These are phyloP conservation scores for Corrigiola litoralis DNA, from an alignment of 179 eudicot genomes.

Conservation along the genomic window DNA sequence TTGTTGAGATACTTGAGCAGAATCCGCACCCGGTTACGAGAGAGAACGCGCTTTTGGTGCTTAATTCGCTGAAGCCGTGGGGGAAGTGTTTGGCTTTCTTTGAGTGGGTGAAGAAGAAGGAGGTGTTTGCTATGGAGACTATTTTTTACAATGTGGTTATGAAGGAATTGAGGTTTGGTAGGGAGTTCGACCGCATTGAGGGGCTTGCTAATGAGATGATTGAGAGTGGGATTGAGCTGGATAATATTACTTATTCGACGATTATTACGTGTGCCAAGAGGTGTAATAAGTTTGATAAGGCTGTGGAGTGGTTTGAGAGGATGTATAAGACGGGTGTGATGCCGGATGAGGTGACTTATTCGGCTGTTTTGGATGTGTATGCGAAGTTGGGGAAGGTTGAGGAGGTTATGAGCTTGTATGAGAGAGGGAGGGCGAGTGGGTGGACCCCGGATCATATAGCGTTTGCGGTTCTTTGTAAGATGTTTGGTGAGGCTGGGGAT, in stretches of 20 bases:
- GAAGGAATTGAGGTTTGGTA: constrained; percentile 90
- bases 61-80: constrained; percentile 70
- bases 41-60: constrained; percentile 71
- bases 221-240: constrained; percentile 51
- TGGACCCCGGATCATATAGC: constrained; percentile 90
- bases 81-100: constrained; percentile 65
- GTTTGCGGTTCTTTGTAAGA: constrained; percentile 76
- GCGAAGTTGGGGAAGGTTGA: constrained; percentile 76
- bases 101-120: constrained; percentile 73
- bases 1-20: constrained; percentile 40
- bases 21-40: constrained; percentile 52
- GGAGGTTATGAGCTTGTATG: constrained; percentile 94
- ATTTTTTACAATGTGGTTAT: constrained; percentile 83
- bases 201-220: constrained; percentile 83
- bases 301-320: constrained; percentile 97
- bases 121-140: constrained; percentile 78
- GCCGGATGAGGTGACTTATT: constrained; percentile 99
- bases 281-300: constrained; percentile 70
- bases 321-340: constrained; percentile 89
- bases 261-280: constrained; percentile 90
- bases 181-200: constrained; percentile 75
- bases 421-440: constrained; percentile 87
- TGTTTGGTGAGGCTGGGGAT: constrained; percentile 96
- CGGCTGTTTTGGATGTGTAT: constrained; percentile 87
- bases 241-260: constrained; percentile 93